Conservation (phyloP, 2,329 filamentous ascomycete genomes). For the Ophiostoma quercus region DNA sequence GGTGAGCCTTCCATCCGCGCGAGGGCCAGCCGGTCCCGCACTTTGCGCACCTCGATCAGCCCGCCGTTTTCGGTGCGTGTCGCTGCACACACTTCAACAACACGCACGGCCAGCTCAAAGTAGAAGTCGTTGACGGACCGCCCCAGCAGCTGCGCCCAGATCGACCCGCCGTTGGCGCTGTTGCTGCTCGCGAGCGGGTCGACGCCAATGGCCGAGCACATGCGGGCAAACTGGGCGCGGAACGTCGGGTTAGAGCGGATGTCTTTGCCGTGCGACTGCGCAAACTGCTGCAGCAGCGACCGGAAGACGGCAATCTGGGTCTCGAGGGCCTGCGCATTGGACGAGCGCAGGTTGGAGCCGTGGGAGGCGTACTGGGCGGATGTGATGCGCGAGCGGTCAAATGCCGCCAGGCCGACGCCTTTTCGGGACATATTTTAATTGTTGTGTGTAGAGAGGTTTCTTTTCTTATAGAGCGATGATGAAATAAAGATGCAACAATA, state of each 20-base stretch:
- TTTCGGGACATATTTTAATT: conserved; percentile 61
- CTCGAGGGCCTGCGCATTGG: conserved; percentile 78
- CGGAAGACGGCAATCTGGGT: conserved; percentile 96
- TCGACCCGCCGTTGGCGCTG: conserved; percentile 54
- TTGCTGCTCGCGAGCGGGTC: conserved; percentile 77
- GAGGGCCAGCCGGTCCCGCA: conserved; percentile 67
- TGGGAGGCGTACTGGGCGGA: conserved; percentile 87
- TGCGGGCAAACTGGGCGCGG: conserved; percentile 93
- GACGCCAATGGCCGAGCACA: conserved; percentile 95
- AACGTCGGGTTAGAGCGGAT: conserved; percentile 94
- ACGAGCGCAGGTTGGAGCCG: conserved; percentile 77
- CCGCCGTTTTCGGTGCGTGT: conserved; percentile 90
- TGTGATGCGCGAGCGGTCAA: conserved; percentile 77
- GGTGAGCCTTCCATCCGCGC: conserved; percentile 70
- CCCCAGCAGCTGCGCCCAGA: conserved; percentile 91
- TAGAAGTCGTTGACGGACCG: conserved; percentile 96
- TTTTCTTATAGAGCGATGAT: neutral
- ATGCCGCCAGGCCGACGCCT: conserved; percentile 85
- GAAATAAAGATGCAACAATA: too few relatives aligned
- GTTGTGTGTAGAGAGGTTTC: neutral
- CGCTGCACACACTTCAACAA: conserved; percentile 85
- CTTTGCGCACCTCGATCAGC: conserved; percentile 76
- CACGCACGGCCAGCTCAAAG: conserved; percentile 91
- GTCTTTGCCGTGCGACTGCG: conserved; percentile 87
- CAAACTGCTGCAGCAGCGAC: conserved; percentile 89